Evolutionary conservation across 2,329 filamentous ascomycete genomes (phyloP).

Genomic region (Sporothrix mexicana): DNA sequence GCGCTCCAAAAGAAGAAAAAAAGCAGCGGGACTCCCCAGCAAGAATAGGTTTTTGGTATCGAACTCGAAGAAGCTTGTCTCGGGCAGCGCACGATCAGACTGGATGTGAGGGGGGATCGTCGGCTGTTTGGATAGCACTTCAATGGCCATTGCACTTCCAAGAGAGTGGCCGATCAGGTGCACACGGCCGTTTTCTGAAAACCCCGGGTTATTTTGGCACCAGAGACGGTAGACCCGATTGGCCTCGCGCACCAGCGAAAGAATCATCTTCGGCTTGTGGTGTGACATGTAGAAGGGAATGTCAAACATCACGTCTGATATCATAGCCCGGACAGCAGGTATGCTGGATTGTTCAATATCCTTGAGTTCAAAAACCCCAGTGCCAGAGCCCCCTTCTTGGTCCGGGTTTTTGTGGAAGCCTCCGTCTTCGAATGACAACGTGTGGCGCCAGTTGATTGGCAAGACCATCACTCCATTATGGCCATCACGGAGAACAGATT

Average conservation of each 20-base stretch:
- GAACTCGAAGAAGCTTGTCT: slow-evolving; percentile 76
- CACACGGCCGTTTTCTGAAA: slow-evolving; percentile 78
- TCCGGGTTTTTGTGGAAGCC: slow-evolving; percentile 51
- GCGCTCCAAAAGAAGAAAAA: slow-evolving; percentile 87
- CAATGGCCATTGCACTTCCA: slow-evolving; percentile 91
- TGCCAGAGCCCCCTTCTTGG: slow-evolving; percentile 56
- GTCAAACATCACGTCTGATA: slow-evolving; percentile 97
- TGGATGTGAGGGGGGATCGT: slow-evolving; percentile 65
- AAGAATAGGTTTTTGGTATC: slow-evolving; percentile 89
- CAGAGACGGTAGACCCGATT: slow-evolving; percentile 95
- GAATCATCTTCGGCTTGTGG: slow-evolving; percentile 93
- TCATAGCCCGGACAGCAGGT: slow-evolving; percentile 88
- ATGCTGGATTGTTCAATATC: slow-evolving; percentile 93
- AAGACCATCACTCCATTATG: slow-evolving; percentile 92
- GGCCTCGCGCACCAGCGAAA: slow-evolving; percentile 84
- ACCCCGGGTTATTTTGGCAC: slow-evolving; percentile 92
- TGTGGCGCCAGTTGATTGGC: slow-evolving; percentile 92
- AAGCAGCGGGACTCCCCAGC: slow-evolving; percentile 86
- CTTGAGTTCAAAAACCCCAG: slow-evolving; percentile 69
- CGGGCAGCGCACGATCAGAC: slow-evolving; percentile 48
- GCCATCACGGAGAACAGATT: slow-evolving; percentile 73
- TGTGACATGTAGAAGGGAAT: slow-evolving; percentile 98
- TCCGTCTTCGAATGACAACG: slow-evolving; percentile 83
- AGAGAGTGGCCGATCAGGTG: slow-evolving; percentile 93
- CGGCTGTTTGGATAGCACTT: slow-evolving; percentile 88